Base-by-base conservation (phyloP, 2,329 filamentous ascomycete genomes). In the Trichoderma brevicompactum region DNA sequence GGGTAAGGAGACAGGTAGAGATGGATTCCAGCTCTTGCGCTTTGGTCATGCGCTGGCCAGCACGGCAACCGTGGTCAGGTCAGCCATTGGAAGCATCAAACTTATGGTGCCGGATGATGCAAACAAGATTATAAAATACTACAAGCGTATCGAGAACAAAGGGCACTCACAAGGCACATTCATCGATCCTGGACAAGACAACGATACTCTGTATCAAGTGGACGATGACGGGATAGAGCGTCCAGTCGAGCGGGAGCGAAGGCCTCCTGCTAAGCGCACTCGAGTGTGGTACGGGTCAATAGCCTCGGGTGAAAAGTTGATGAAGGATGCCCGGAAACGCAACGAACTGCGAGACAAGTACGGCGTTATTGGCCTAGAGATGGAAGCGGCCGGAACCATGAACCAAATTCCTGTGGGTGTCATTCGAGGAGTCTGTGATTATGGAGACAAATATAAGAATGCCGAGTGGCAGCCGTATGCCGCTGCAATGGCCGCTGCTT, bases 51-150 rank as follows among this genome's bases (percentile, higher is more conserved):
- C 70, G 0, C 56, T 77, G 7, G 69, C 71, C 1, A 66, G 23
- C 1, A 79, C 77, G 0, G 72, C 74, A 53, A 69, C 70, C 0
- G 64, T 79, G 3, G 67, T 79, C 6, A 67, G 73, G 44, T 75
- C 76, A 32, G 77, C 74, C 1, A 77, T 79, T 17, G 70, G 74
- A 1, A 75, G 55, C 1, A 77, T 78, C 50, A 74, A 72, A 52
- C 46, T 73, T 3, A 8, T 46, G 7, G 69, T 68, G 1, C 71
- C 72, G 1, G 63, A 73, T n/a, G 72, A 74, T 2, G 28, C 66
- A 2, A 44, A 62, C 1, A 1, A 62, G 0, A 70, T 78, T 38
- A 46, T 73, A 0, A 62, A 49, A 0, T 68, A 73, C 17, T 76
- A 75, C 17, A 65, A 72, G 0, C 9, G 9, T 0, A 72, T 77